Base-by-base conservation (phyloP, 148 eudicot genomes). In the Spergularia bocconei region DNA sequence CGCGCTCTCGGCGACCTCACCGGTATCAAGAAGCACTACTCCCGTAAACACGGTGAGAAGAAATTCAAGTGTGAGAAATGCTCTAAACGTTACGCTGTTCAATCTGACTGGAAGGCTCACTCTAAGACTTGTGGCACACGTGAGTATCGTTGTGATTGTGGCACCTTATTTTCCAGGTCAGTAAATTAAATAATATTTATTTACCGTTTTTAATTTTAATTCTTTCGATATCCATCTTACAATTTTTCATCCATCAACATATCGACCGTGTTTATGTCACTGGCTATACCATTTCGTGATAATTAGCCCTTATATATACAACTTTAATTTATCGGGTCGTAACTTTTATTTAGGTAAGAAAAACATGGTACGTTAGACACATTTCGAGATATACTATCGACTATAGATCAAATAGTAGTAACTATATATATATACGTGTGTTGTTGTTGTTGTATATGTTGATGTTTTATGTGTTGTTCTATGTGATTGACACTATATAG, bases 51-150 rank as follows among this genome's bases (percentile, higher is more conserved):
- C 13, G 88, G 88, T 2, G 88, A 85, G 67, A 85, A 85, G 73
- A 85, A 80, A 67, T 81, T 80, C 63, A 85, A 85, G 81, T 85
- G 88, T 56, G 82, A 83, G 13, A 85, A 80, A 75, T 85, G 88
- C 54, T 76, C 82, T 1, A 85, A 80, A 73, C 71, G 80, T 14
- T 85, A 85, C 25, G 88, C 88, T 11, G 88, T 85, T 53, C 84
- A 85, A 36, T 85, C 88, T 19, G 88, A 85, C 54, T 85, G 86
- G 82, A 85, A 85, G 55, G 88, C 88, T 19, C 88, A 85, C 33
- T 80, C 86, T 13, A 85, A 85, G 72, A 83, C 81, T 17, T 85
- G 88, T 69, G 88, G 88, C 11, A 85, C 82, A 13, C 66, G 84
- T 19, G 88, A 85, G 76, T 85, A 85, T 29, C 70, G 81, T 11